Evolutionary conservation across 345 rosid genomes (phyloP), one percentile per base, ranked within the genome.

Genomic region (Moringa oleifera): DNA sequence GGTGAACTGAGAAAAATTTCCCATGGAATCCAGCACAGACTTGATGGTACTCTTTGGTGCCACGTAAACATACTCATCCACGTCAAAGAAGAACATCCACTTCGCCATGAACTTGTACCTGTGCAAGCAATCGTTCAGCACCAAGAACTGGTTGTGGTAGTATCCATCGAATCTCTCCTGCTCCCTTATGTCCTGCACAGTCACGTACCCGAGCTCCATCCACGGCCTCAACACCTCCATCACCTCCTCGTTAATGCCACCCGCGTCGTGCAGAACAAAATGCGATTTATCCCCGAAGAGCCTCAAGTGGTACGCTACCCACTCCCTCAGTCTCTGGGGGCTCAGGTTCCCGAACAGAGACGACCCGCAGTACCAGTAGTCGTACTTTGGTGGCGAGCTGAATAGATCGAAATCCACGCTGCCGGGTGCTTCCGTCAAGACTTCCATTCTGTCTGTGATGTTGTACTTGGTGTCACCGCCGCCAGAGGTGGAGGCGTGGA

Each of bases 161-260:
- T 92, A 89, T 31, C 98, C 98, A 70, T 89, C 98, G 71, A 89
- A 92, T 57, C 97, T 77, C 69, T 89, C 98, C 54, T 92, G 97
- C 11, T 85, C 98, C 63, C 70, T 73, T 0, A 92, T 72, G 62
- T 92, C 95, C 49, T 92, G 97, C n/a, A n/a, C n/a, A n/a, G n/a
- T 88, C 21, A 88, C 90, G 67, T 85, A 81, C 10, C 96, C 98
- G 6, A 88, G 77, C 69, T 86, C 96, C n/a, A n/a, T n/a, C n/a
- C n/a, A n/a, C n/a, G n/a, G n/a, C n/a, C n/a, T n/a, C n/a, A n/a
- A n/a, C n/a, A n/a, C n/a, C n/a, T n/a, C 90, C 25, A 75, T 65
- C 15, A 90, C 96, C 82, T 90, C 92, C 64, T 76, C 77, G 57
- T 76, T 76, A 21, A 90, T 78, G 21, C 98, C 97, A 0, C 98